Conservation (phyloP, 345 rosid genomes). For the Pugionium dolabratum region DNA sequence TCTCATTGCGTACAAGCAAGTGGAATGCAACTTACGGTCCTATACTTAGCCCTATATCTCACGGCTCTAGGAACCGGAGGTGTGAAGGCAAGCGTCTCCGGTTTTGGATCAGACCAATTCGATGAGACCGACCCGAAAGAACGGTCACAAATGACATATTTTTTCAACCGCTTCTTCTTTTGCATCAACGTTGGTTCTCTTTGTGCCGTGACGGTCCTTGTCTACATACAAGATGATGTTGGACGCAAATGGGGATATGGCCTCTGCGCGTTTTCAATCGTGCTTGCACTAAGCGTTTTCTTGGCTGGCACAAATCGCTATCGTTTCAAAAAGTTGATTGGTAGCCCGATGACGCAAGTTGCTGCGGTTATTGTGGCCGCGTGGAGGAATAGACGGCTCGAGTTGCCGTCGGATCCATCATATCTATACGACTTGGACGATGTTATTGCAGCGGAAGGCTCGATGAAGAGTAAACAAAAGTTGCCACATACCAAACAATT, state of each 20-base stretch:
- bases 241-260: slow-evolving; percentile 97
- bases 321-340: slow-evolving; percentile 79
- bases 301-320: slow-evolving; percentile 81
- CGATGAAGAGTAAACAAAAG: slow-evolving; percentile 64
- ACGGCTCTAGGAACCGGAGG: slow-evolving; percentile 96
- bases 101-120: slow-evolving; percentile 95
- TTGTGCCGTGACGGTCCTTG: slow-evolving; percentile 76
- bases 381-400: slow-evolving; percentile 60
- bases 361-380: slow-evolving; percentile 67
- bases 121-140: slow-evolving; percentile 71
- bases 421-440: slow-evolving; percentile 62
- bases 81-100: slow-evolving; percentile 91
- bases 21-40: slow-evolving; percentile 57
- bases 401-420: slow-evolving; percentile 61
- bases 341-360: slow-evolving; percentile 90
- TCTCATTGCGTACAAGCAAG: slow-evolving; percentile 61
- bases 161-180: slow-evolving; percentile 97
- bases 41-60: slow-evolving; percentile 74
- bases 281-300: slow-evolving; percentile 57
- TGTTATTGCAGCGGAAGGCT: slow-evolving; percentile 44
- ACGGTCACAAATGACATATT: slow-evolving; percentile 61
- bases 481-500: slow-evolving; percentile 73
- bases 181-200: slow-evolving; percentile 83
- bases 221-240: slow-evolving; percentile 80
- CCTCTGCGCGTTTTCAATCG: slow-evolving; percentile 69